Evolutionary conservation across 2,329 filamentous ascomycete genomes (phyloP).

Genomic region (Penicillium sp.): DNA sequence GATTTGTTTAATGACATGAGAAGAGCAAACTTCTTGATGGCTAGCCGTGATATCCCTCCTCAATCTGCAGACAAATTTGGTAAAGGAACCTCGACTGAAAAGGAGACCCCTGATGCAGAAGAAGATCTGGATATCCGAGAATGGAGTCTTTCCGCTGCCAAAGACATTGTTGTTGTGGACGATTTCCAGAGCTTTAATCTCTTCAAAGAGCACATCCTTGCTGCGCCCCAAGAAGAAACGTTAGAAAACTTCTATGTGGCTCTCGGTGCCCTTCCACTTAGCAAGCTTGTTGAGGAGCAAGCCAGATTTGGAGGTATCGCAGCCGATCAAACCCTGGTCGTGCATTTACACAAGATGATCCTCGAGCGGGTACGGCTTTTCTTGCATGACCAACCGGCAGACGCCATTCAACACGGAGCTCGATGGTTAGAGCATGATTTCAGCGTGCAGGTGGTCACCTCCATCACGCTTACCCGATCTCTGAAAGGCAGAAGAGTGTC

Average conservation of each 20-base stretch:
- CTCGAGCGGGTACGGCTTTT: constrained; percentile 88
- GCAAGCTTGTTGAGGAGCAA: constrained; percentile 74
- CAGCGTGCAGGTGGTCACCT: constrained; percentile 72
- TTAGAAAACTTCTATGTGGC: constrained; percentile 82
- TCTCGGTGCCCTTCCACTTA: constrained; percentile 71
- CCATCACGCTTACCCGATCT: constrained; percentile 74
- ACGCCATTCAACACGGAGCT: constrained; percentile 79
- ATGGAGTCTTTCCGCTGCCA: constrained; percentile 72
- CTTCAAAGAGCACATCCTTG: constrained; percentile 81
- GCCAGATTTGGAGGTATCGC: constrained; percentile 67
- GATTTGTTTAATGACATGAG: constrained; percentile 75
- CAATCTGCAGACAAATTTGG: constrained; percentile 18
- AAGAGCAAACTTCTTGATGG: constrained; percentile 73
- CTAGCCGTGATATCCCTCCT: constrained; percentile 69
- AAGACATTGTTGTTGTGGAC: constrained; percentile 74
- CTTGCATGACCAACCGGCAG: constrained; percentile 75
- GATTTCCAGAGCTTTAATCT: constrained; percentile 86
- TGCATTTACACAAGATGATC: constrained; percentile 73
- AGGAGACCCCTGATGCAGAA: constrained; percentile 55
- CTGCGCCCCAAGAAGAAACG: constrained; percentile 83
- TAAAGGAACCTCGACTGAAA: constrained; percentile 20
- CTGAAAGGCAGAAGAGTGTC: constrained; percentile 68
- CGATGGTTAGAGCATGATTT: constrained; percentile 90
- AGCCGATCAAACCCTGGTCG: constrained; percentile 67
- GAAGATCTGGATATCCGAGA: constrained; percentile 68